Conservation (phyloP, 441 rosid genomes). For the Croton setiger region DNA sequence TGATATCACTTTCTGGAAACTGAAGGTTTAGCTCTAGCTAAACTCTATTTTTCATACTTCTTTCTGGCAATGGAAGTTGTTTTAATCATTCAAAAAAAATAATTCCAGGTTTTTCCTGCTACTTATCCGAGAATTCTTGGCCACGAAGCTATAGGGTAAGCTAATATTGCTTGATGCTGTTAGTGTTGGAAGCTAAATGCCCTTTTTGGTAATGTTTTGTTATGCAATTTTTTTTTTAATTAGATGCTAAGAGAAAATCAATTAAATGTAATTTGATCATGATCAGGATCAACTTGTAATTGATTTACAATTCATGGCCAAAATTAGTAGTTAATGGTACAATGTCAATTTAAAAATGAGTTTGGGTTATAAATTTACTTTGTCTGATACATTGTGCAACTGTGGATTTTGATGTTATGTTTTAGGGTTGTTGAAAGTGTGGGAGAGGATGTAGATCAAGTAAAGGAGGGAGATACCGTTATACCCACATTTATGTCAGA, state of each 20-base stretch:
- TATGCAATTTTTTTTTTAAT: too few species aligned
- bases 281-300: too few species aligned
- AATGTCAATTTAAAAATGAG: not conserved
- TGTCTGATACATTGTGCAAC: not conserved
- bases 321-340: not conserved
- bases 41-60: not conserved
- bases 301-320: not conserved
- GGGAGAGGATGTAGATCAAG: conserved; percentile 59
- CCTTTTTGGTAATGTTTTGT: too few species aligned
- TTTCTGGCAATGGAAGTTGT: not conserved
- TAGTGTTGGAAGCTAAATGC: not conserved
- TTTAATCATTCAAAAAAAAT: not conserved
- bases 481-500: conserved; percentile 72
- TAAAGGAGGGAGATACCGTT: conserved; percentile 61
- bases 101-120: conserved; percentile 52
- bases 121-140: conserved; percentile 70
- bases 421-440: conserved; percentile 78
- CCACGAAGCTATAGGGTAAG: conserved; percentile 80
- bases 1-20: conserved; percentile 69
- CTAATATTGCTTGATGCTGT: not conserved
- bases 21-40: conserved; percentile 33
- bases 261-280: not conserved
- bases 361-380: not conserved
- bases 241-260: not conserved
- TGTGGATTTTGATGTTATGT: not conserved